These are phyloP conservation scores for Trypanosomatidae sp. DNA, from an alignment of 208 protist genomes.

Conservation along the genomic window DNA sequence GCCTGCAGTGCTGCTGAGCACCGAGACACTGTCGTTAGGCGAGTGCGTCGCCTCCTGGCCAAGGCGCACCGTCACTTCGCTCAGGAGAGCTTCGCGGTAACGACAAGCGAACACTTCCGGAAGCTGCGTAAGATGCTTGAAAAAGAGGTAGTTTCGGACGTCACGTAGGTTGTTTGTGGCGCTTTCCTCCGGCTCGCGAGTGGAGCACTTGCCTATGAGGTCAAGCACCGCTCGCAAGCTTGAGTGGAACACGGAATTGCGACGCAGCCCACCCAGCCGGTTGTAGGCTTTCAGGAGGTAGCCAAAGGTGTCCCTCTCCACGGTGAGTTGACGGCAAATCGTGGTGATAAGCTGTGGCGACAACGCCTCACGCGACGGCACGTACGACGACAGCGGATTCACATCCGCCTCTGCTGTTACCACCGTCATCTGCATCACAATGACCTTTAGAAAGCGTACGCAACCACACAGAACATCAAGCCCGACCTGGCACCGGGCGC, in stretches of 20 bases:
- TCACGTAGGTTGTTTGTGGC: constrained; percentile 43
- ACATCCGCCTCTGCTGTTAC: constrained; percentile 15
- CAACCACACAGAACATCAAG: constrained; percentile 58
- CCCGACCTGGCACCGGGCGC: constrained; percentile 31
- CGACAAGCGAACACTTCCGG: constrained; percentile 39
- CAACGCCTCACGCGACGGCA: constrained; percentile 29
- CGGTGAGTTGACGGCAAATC: constrained; percentile 63
- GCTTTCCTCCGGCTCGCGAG: constrained; percentile 22
- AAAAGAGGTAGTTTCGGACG: constrained; percentile 62
- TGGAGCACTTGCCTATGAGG: constrained; percentile 32
- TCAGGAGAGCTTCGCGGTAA: constrained; percentile 51
- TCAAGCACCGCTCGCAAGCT: constrained; percentile 51
- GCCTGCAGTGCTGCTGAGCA: constrained; percentile 50
- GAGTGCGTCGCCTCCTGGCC: constrained; percentile 44
- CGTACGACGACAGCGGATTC: constrained; percentile 36
- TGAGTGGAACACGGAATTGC: constrained; percentile 71
- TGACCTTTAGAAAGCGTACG: constrained; percentile 53
- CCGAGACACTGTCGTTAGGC: constrained; percentile 52
- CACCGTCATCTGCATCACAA: constrained; percentile 38
- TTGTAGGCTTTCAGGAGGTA: constrained; percentile 56
- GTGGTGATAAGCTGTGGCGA: constrained; percentile 29
- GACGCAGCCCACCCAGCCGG: constrained; percentile 43
- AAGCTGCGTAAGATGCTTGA: constrained; percentile 43
- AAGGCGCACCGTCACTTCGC: constrained; percentile 41
- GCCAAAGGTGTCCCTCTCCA: constrained; percentile 64